These are phyloP conservation scores for Thielaviopsis cerberus DNA, from an alignment of 2,329 filamentous ascomycete genomes.

Conservation along the genomic window DNA sequence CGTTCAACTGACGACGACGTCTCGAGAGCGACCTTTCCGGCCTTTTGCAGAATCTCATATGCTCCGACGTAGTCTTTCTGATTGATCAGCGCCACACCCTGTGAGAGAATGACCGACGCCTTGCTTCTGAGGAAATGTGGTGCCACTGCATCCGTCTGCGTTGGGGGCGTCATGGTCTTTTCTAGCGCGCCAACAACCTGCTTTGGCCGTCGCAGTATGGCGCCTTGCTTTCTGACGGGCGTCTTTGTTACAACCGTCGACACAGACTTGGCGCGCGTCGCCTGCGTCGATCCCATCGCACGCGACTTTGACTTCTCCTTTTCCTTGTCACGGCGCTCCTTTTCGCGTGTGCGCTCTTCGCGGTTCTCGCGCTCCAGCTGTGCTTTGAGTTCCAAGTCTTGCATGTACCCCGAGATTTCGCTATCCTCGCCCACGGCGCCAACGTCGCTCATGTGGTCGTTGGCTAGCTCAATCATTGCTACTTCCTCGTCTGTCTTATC, in stretches of 20 bases:
- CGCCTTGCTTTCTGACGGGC: constrained; percentile 10
- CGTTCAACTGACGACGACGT: constrained; percentile 24
- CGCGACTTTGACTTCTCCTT: constrained; percentile 11
- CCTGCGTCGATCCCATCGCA: constrained; percentile 14
- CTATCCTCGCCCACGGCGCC: not conserved
- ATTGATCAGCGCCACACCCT: constrained; percentile 27
- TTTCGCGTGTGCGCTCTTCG: not conserved
- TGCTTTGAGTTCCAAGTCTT: constrained; percentile 19
- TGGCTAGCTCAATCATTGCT: constrained; percentile 29
- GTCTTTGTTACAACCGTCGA: constrained; percentile 10
- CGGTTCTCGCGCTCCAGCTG: not conserved
- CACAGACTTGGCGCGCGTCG: constrained; percentile 12
- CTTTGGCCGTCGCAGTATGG: constrained; percentile 8
- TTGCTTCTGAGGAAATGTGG: constrained; percentile 18
- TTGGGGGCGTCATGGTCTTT: not conserved
- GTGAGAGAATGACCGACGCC: constrained; percentile 19
- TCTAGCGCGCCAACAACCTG: not conserved
- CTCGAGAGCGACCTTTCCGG: constrained; percentile 16
- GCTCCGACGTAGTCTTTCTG: constrained; percentile 41
- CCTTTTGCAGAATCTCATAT: constrained; percentile 33
- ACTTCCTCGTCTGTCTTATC: constrained; percentile 26
- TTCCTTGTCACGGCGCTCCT: not conserved
- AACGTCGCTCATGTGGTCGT: constrained; percentile 23
- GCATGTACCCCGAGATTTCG: constrained; percentile 17
- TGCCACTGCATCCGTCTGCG: not conserved